A percentile compares a stretch with the other conserved stretches of the same genome.
phyloP scores from a whole-genome alignment of 1,284 basidiomycete species.

The Hymenochaete sp. region DNA sequence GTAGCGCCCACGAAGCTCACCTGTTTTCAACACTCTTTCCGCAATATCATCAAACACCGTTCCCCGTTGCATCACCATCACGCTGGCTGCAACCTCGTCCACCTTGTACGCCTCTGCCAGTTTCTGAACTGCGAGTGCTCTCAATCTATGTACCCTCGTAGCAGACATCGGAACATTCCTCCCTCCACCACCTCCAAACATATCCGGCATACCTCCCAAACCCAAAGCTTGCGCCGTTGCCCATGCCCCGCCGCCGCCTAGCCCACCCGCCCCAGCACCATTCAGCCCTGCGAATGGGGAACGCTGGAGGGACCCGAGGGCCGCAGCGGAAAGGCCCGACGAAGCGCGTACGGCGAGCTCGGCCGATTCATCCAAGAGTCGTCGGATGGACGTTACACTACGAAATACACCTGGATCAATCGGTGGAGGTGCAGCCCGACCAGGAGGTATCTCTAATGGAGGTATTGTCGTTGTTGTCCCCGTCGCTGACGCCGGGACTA shows the following conservation, averaged over 20 bases:
- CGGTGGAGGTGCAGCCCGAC: slow-evolving; percentile 47
- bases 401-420: slow-evolving; percentile 79
- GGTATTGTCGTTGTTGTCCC: slow-evolving; percentile 30
- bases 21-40: slow-evolving; percentile 65
- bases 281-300: slow-evolving; percentile 25
- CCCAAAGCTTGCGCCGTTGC: slow-evolving; percentile 50
- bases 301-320: slow-evolving; percentile 57
- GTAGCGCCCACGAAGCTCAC: slow-evolving; percentile 33
- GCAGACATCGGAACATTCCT: slow-evolving; percentile 74
- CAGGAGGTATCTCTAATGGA: slow-evolving; percentile 5
- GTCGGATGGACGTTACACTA: slow-evolving; percentile 59
- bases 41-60: slow-evolving; percentile 82
- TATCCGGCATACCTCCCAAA: slow-evolving; percentile 39
- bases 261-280: slow-evolving; percentile 20
- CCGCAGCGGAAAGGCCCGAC: slow-evolving; percentile 65
- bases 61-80: slow-evolving; percentile 86
- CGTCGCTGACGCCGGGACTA: slow-evolving; percentile 34
- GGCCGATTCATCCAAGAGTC: slow-evolving; percentile 75
- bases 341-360: slow-evolving; percentile 75
- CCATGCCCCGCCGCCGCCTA: slow-evolving; percentile 39
- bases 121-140: slow-evolving; percentile 73
- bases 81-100: slow-evolving; percentile 80
- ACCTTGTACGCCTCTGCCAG: slow-evolving; percentile 70
- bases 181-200: slow-evolving; percentile 39
- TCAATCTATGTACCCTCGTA: slow-evolving; percentile 64